Evolutionary conservation across 768 basidiomycete genomes (phyloP), one percentile per base, ranked within the genome.

Genomic region (Phlebiopsis flavidoalba): DNA sequence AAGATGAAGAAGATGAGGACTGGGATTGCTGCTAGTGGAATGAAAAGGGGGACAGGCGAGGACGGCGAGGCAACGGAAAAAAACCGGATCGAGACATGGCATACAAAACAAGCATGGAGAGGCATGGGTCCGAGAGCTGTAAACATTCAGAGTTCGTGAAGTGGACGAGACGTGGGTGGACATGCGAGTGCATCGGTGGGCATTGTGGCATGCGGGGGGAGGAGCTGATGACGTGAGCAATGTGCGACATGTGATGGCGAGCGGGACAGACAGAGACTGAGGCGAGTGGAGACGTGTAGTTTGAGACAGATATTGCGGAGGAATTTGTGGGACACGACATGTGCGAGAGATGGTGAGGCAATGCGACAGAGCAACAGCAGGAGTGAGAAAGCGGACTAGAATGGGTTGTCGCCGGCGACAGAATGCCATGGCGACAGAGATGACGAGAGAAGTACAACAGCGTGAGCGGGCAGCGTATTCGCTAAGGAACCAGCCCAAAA

Each of bases 401-500:
- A n/a, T n/a, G 12, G 40, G 3, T 22, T 14, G 19, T 22, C n/a
- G n/a, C n/a, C n/a, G 53, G 15, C 8, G 40, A 54, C 14, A 4
- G 58, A 47, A 47, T 33, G 36, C n/a, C 59, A 55, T 14, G 51
- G 22, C n/a, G 47, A 60, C 55, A 19, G 49, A 35, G 48, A 51
- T n/a, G 31, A 37, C 60, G 43, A 31, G 26, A 37, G 53, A 56
- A 22, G 22, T 15, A 36, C 47, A 55, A 26, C n/a, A n/a, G n/a
- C n/a, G 49, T 50, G 54, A 26, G 51, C 48, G 46, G 55, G 57
- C n/a, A 40, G 21, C 40, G 3, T n/a, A 43, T 40, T 33, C 24
- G 57, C 53, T 58, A 57, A 81, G 72, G 62, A n/a, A 77, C 72
- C 80, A 82, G 82, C 51, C 71, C 72, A 66, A n/a, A n/a, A n/a